Conservation (phyloP, 768 basidiomycete genomes). For the Calvatia gigantea region DNA sequence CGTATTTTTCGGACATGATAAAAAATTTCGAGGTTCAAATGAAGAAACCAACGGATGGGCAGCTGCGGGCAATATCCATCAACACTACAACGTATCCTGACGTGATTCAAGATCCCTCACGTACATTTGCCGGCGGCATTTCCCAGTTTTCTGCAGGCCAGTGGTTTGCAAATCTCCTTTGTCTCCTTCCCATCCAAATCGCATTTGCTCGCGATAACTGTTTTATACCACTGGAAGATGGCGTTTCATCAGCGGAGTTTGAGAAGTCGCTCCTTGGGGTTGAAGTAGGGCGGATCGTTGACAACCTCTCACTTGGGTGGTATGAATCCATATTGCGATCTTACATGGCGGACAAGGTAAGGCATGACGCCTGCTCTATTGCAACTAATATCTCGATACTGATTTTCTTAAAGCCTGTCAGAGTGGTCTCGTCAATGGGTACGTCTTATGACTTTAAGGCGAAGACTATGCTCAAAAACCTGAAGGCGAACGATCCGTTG, state of each 20-base stretch:
- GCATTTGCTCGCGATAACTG: conserved; percentile 58
- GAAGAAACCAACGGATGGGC: conserved; percentile 47
- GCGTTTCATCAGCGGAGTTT: conserved; percentile 42
- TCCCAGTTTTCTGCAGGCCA: conserved; percentile 49
- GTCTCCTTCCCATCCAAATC: conserved; percentile 63
- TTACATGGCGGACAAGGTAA: conserved; percentile 54
- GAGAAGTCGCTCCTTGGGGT: conserved; percentile 57
- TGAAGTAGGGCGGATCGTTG: conserved; percentile 53
- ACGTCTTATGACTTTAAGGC: not conserved
- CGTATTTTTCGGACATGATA: conserved; percentile 45
- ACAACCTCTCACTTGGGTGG: conserved; percentile 57
- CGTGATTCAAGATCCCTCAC: not conserved
- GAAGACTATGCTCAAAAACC: not conserved
- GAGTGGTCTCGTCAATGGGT: conserved; percentile 67
- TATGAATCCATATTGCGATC: conserved; percentile 63
- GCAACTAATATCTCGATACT: not conserved
- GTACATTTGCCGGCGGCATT: not conserved
- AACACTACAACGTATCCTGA: conserved; percentile 10
- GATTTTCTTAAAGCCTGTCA: conserved; percentile 42
- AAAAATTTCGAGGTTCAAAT: conserved; percentile 43
- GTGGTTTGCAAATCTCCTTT: conserved; percentile 59
- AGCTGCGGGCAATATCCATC: conserved; percentile 36
- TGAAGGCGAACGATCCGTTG: conserved; percentile 59
- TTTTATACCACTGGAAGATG: conserved; percentile 58
- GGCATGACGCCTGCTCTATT: not conserved